These are phyloP conservation scores for Simmondsia chinensis DNA, from an alignment of 148 eudicot genomes.

Conservation along the genomic window DNA sequence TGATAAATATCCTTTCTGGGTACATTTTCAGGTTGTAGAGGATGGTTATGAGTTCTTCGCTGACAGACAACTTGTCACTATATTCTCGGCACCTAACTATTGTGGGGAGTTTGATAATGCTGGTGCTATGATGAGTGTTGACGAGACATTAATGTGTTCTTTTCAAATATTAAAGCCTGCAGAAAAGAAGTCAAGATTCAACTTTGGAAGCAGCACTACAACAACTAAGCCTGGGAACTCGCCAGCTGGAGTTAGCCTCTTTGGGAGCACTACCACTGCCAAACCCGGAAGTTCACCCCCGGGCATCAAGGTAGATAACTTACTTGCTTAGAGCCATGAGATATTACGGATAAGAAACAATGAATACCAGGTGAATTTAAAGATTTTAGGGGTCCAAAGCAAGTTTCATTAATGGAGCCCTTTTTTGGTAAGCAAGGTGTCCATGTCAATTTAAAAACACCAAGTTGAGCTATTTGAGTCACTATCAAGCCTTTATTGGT, in stretches of 20 bases:
- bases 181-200: constrained; percentile 42
- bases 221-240: constrained; percentile 32
- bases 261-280: constrained; percentile 26
- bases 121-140: constrained; percentile 62
- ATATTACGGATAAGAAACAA: too few species aligned
- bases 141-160: constrained; percentile 53
- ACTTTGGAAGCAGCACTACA: constrained; percentile 37
- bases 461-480: too few species aligned
- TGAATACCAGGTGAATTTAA: too few species aligned
- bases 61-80: constrained; percentile 37
- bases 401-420: too few species aligned
- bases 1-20: background rate
- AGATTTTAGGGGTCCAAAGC: too few species aligned
- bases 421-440: too few species aligned
- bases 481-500: too few species aligned
- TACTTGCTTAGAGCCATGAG: too few species aligned
- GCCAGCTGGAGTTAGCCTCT: constrained; percentile 13
- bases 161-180: constrained; percentile 58
- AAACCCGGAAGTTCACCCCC: constrained; percentile 30
- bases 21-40: constrained; percentile 38
- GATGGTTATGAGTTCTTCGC: constrained; percentile 61
- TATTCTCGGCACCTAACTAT: constrained; percentile 36
- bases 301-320: constrained; percentile 29
- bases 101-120: constrained; percentile 53
- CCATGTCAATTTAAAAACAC: too few species aligned